These are phyloP conservation scores for Aegilops longissima DNA, from an alignment of 176 grass and related monocot genomes.

Conservation along the genomic window DNA sequence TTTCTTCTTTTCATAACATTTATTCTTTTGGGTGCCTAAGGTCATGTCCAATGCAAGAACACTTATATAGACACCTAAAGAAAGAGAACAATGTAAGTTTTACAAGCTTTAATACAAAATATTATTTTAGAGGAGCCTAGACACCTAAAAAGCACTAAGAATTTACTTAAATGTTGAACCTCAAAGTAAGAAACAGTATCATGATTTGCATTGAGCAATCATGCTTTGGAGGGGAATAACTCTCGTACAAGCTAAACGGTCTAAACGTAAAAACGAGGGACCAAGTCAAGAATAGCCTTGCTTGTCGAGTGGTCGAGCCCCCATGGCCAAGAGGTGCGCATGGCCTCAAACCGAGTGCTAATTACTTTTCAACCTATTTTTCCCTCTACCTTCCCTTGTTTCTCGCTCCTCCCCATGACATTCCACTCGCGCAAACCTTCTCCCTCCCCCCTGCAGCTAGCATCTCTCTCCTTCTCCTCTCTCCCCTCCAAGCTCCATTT, in stretches of 20 bases:
- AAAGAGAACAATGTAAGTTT: background rate
- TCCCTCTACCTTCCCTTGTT: background rate
- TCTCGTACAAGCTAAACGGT: background rate
- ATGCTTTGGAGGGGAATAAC: background rate
- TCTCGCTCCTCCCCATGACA: constrained; percentile 16
- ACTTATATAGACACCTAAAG: background rate
- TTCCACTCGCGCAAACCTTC: constrained; percentile 19
- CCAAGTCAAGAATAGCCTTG: constrained; percentile 25
- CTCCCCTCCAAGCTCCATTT: constrained; percentile 1
- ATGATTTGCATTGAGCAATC: background rate
- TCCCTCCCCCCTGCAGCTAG: constrained; percentile 24
- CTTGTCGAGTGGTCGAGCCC: background rate
- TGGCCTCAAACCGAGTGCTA: constrained; percentile 10
- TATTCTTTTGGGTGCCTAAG: background rate
- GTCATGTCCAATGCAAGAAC: background rate
- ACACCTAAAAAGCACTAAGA: background rate
- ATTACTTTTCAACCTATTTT: background rate
- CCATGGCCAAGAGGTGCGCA: background rate
- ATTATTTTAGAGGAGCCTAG: background rate
- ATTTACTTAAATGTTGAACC: background rate
- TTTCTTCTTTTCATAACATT: background rate
- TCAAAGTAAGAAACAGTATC: background rate
- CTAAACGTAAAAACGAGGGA: background rate
- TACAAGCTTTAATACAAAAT: background rate
- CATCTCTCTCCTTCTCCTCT: constrained; percentile 8